phyloP scores from a whole-genome alignment of 768 basidiomycete genomes.

The Termitomyces sp. region DNA sequence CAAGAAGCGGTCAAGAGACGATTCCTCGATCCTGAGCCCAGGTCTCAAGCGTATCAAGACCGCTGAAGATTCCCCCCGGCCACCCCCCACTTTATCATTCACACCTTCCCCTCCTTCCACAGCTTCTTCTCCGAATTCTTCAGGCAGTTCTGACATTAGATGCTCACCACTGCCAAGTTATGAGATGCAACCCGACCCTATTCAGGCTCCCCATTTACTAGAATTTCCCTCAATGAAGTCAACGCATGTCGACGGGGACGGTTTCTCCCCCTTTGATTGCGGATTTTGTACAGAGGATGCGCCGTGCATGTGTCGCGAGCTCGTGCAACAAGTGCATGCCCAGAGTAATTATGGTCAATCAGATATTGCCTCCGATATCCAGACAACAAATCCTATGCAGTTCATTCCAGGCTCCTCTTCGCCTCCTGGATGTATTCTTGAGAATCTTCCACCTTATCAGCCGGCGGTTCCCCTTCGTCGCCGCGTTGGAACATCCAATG shows the following conservation, averaged over 20 bases:
- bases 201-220: constrained; percentile 23
- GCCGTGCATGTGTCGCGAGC: constrained; percentile 75
- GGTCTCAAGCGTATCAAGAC: constrained; percentile 28
- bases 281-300: constrained; percentile 69
- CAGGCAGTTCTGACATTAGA: constrained; percentile 25
- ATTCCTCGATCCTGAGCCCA: constrained; percentile 31
- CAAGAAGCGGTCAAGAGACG: constrained; percentile 56
- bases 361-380: constrained; percentile 14
- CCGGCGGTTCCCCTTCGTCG: constrained; percentile 78
- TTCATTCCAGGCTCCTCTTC: constrained; percentile 18
- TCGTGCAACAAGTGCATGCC: constrained; percentile 38
- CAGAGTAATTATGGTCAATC: constrained; percentile 21
- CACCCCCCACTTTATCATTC: constrained; percentile 28
- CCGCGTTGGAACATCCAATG: constrained; percentile 28
- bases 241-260: constrained; percentile 16
- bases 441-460: constrained; percentile 75
- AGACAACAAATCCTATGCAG: constrained; percentile 20
- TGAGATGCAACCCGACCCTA: constrained; percentile 23
- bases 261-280: constrained; percentile 53
- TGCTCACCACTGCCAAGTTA: constrained; percentile 25
- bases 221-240: constrained; percentile 24
- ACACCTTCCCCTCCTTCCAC: constrained; percentile 40
- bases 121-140: constrained; percentile 45
- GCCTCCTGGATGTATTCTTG: constrained; percentile 54
- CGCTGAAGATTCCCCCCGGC: constrained; percentile 23